Evolutionary conservation across 2,329 filamentous ascomycete species (phyloP).

Genomic region (Ophidiomyces ophidiicola): DNA sequence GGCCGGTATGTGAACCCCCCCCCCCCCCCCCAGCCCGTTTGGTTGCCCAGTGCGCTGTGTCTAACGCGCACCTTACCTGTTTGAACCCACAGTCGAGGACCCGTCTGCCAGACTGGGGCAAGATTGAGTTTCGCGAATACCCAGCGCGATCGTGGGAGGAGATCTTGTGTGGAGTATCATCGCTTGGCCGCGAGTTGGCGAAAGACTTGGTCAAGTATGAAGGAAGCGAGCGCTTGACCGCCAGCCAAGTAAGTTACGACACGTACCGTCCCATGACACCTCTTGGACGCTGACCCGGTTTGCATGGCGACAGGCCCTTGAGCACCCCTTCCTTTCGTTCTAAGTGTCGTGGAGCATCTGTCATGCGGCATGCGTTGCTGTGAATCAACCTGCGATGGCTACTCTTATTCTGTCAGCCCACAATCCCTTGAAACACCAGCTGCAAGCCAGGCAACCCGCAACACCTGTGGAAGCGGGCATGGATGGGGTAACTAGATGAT

Average conservation of each 20-base stretch:
- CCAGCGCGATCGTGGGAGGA: conserved; percentile 54
- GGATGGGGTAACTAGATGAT: no score
- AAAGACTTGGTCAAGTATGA: conserved; percentile 60
- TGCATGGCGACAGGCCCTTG: conserved; percentile 6
- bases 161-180: conserved; percentile 50
- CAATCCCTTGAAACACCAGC: no score
- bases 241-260: conserved; percentile 43
- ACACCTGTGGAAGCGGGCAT: no score
- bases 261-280: no score
- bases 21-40: no score
- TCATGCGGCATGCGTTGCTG: no score
- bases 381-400: no score
- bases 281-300: no score
- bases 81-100: conserved; percentile 24
- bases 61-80: conserved; percentile 4
- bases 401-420: no score
- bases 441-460: no score
- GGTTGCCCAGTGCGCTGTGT: no score
- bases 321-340: conserved; percentile 7
- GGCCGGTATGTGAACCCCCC: conserved; percentile 53
- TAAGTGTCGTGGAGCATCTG: not conserved
- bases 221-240: conserved; percentile 52
- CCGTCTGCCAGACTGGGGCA: conserved; percentile 73
- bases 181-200: conserved; percentile 53
- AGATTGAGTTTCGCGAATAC: conserved; percentile 67